Percentiles rank a stretch among this genome's conserved stretches.
phyloP scores from a whole-genome alignment of 1,284 basidiomycete species.

The Cystobasidiaceae sp. region DNA sequence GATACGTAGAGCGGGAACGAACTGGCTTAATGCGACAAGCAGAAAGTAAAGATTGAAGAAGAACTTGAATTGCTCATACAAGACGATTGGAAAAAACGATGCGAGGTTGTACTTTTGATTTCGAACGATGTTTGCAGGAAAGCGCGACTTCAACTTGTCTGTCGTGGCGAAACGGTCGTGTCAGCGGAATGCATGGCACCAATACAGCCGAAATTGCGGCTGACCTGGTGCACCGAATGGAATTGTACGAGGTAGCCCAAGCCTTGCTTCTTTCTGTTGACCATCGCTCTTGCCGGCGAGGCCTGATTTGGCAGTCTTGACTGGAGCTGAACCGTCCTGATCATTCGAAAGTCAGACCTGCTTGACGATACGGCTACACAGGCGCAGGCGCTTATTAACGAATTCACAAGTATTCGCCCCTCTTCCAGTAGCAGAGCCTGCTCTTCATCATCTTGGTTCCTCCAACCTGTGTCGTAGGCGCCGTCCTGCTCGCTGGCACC shows the following conservation, averaged over 20 bases:
- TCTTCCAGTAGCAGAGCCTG: conserved; percentile 34
- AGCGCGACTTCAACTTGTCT: conserved; percentile 60
- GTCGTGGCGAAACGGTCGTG: conserved; percentile 17
- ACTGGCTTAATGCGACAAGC: conserved; percentile 91
- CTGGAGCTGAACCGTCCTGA: background rate
- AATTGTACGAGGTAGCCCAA: conserved; percentile 69
- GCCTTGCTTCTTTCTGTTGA: conserved; percentile 40
- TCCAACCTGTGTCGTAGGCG: conserved; percentile 31
- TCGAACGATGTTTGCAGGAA: conserved; percentile 74
- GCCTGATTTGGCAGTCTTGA: background rate
- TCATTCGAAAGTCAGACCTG: background rate
- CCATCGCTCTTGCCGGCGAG: background rate
- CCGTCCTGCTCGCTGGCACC: conserved; percentile 27
- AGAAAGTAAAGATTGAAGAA: conserved; percentile 99
- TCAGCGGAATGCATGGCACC: conserved; percentile 1
- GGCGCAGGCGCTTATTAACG: conserved; percentile 21
- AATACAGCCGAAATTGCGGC: too few species aligned
- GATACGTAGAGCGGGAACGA: conserved; percentile 92
- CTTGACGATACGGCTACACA: conserved; percentile 7
- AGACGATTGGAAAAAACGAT: conserved; percentile 90
- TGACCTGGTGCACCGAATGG: conserved; percentile 68
- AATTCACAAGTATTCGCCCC: conserved; percentile 30
- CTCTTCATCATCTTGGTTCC: conserved; percentile 40
- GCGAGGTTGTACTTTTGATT: conserved; percentile 97
- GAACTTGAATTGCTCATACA: conserved; percentile 99